Conservation (phyloP, 805 yeast species). For the Sugiyamaella mastotermitis region DNA sequence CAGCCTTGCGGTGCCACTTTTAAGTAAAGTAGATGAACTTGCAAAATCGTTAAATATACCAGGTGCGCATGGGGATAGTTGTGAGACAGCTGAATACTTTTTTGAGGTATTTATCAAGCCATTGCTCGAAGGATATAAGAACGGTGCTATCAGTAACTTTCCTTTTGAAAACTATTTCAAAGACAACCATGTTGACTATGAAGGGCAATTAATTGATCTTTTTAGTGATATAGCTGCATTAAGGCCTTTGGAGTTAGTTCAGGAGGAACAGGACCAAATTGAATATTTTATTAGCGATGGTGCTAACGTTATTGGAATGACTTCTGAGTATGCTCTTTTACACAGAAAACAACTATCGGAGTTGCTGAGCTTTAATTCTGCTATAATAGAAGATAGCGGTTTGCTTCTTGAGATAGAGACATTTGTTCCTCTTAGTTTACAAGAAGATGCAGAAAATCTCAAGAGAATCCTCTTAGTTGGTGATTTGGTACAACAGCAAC, state of each 20-base stretch:
- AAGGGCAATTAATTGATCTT: no score
- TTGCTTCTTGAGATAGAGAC: conserved; percentile 30
- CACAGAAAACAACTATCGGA: conserved; percentile 14
- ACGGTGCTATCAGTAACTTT: neutral
- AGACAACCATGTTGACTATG: conserved; percentile 17
- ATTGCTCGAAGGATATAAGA: conserved; percentile 5
- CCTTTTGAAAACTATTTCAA: conserved; percentile 1
- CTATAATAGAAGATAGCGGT: conserved; percentile 33
- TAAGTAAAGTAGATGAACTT: conserved; percentile 27
- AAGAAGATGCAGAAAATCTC: conserved; percentile 7
- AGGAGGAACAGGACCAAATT: conserved; percentile 14
- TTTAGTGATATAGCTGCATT: conserved; percentile 23
- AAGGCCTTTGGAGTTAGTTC: conserved; percentile 27
- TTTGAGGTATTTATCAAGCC: conserved; percentile 21
- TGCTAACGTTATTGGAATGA: conserved; percentile 29
- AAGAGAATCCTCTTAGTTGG: conserved; percentile 34
- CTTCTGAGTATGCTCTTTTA: conserved; percentile 21
- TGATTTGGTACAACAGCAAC: conserved; percentile 26
- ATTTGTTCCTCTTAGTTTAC: conserved; percentile 24
- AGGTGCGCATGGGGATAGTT: conserved; percentile 35
- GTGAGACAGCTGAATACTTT: conserved; percentile 34
- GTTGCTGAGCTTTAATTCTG: conserved; percentile 25
- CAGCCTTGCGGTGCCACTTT: no score
- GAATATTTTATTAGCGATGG: conserved; percentile 6
- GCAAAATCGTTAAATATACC: conserved; percentile 28